Base-by-base conservation (phyloP, 371 early-diverging fungal genomes). In the Mucor sp. region DNA sequence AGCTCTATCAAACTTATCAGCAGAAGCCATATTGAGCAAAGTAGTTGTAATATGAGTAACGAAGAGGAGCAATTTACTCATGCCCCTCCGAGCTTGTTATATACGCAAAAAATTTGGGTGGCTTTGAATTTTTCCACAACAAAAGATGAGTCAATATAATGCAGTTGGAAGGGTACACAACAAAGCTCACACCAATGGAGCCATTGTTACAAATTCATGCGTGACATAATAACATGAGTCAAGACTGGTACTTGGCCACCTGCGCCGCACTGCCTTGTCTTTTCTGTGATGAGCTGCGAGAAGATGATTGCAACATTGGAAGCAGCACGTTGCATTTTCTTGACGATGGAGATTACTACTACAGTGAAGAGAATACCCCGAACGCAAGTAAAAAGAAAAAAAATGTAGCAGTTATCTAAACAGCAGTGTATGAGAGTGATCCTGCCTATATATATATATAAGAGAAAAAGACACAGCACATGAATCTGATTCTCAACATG, bases 1-100 rank as follows among this genome's bases (percentile, higher is more conserved):
- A 62, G 85, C 65, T 75, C 90, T 79, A 71, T 85, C 88, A 76
- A 90, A 88, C 27, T 80, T 74, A 37, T 75, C 75, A 7, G 53
- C 67, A 35, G 70, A 58, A 53, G 67, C 27, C 72, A 71, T 71
- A n/a, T 11, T 63, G 37, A 37, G 37, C 37, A 14, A 37, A 37
- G 14, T 37, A 37, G 37, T 37, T 37, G 11, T 47, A 48, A 57
- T 19, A 65, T 53, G 53, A 12, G 53, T 17, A 61, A 61, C 14
- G 55, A 59, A 44, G 37, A 17, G 33, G 33, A 6, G 30, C 23
- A 44, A 19, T 48, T 48, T 9, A 19, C 15, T 48, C 27, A 35
- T 39, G 63, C 62, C 8, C 19, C 19, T 28, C 43, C 32, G 28
- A 33, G 37, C 15, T n/a, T 28, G 11, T 47, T 62, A 12, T 25